phyloP scores from a whole-genome alignment of 768 basidiomycete species.

The Cystobasidium ongulense region DNA sequence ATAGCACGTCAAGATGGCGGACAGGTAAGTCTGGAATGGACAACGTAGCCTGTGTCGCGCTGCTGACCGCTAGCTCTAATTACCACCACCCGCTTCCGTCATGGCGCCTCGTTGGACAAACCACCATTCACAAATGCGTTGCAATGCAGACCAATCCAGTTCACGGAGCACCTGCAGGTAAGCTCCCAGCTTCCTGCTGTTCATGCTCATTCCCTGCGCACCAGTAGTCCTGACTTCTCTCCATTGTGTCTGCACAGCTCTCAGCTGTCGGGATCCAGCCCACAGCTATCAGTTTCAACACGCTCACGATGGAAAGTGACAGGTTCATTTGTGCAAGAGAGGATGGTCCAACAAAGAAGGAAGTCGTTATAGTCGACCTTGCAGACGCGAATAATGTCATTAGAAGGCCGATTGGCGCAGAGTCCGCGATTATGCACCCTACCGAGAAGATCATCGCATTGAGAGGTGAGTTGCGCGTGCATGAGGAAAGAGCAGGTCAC shows the following conservation, averaged over 20 bases:
- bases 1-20: constrained; percentile 13
- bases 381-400: constrained; percentile 94
- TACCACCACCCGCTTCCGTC: not conserved
- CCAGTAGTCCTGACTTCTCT: not conserved
- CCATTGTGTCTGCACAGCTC: constrained; percentile 53
- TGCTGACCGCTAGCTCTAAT: not conserved
- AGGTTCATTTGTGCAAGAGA: constrained; percentile 97
- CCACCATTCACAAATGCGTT: not conserved
- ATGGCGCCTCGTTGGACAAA: not conserved
- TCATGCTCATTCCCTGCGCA: not conserved
- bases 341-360: constrained; percentile 75
- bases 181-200: not conserved
- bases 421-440: constrained; percentile 97
- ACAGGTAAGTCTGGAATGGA: not conserved
- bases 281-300: constrained; percentile 94
- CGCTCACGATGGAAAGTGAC: constrained; percentile 91
- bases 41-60: not conserved
- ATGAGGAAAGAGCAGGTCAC: not conserved
- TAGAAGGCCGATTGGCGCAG: constrained; percentile 91
- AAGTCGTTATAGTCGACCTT: constrained; percentile 98
- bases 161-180: constrained; percentile 49
- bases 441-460: constrained; percentile 91
- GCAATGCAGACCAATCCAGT: constrained; percentile 37
- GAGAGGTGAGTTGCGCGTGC: constrained; percentile 57
- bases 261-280: constrained; percentile 94